phyloP scores from a whole-genome alignment of 768 basidiomycete genomes.

The Boletus speciosus region DNA sequence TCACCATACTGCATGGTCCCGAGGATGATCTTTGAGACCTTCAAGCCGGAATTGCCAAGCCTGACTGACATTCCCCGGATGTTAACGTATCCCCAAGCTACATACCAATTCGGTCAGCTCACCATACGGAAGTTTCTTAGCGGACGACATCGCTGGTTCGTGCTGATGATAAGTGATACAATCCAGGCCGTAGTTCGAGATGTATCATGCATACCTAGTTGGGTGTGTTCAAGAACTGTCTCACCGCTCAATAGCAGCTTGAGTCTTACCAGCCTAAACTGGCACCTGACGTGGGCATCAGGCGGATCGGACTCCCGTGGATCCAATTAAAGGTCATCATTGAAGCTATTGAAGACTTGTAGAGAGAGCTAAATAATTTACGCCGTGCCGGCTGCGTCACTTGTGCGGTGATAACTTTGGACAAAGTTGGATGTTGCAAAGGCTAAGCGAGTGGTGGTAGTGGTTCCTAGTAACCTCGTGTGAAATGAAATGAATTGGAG shows the following conservation, averaged over 20 bases:
- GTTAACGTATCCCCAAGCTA: background rate
- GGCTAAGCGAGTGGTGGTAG: background rate
- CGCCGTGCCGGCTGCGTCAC: background rate
- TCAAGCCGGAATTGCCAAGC: slow-evolving; percentile 46
- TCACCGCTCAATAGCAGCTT: slow-evolving; percentile 14
- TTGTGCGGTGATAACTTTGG: background rate
- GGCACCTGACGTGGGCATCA: slow-evolving; percentile 2
- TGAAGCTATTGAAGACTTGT: background rate
- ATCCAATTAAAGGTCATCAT: background rate
- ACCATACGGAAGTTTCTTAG: slow-evolving; percentile 34
- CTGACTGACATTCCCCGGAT: slow-evolving; percentile 27
- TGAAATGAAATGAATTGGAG: slow-evolving; percentile 5
- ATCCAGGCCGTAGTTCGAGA: background rate
- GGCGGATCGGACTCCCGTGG: background rate
- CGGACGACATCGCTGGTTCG: slow-evolving; percentile 15
- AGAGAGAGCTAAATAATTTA: background rate
- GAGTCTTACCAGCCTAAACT: background rate
- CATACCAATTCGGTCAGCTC: slow-evolving; percentile 2
- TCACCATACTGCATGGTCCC: slow-evolving; percentile 46
- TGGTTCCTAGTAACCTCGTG: slow-evolving; percentile 12
- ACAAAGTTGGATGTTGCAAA: background rate
- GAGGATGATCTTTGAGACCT: slow-evolving; percentile 50
- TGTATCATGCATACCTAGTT: background rate
- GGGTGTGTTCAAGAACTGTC: background rate
- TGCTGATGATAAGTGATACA: background rate